These are phyloP conservation scores for Cinnamomum chago DNA, from an alignment of 164 flowering plant species.

Conservation along the genomic window DNA sequence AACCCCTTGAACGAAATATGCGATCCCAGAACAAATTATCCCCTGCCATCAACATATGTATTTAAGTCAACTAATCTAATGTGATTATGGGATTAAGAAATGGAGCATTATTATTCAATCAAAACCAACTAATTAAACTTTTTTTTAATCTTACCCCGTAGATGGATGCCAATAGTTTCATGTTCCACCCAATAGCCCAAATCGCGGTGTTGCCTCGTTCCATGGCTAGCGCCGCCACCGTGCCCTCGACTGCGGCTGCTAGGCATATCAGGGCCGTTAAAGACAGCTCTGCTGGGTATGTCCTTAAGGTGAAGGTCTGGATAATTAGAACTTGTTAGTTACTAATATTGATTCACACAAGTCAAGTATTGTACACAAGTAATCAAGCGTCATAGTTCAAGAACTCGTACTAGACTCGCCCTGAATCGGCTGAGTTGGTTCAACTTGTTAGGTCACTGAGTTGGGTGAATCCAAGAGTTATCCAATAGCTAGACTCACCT, in stretches of 20 bases:
- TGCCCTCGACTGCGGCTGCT: constrained; percentile 32
- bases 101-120: neutral
- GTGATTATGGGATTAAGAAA: neutral
- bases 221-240: constrained; percentile 31
- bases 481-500: no score
- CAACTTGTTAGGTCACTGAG: no score
- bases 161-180: constrained; percentile 40
- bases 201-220: constrained; percentile 29
- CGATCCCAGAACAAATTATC: constrained; percentile 45
- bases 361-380: no score
- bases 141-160: constrained; percentile 31
- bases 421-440: no score
- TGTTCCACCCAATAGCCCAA: constrained; percentile 50
- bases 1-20: constrained; percentile 59
- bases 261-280: constrained; percentile 46
- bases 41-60: constrained; percentile 27
- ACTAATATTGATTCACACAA: no score
- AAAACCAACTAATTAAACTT: no score
- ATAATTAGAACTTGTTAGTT: neutral
- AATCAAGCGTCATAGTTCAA: no score
- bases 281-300: constrained; percentile 48
- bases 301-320: constrained; percentile 43
- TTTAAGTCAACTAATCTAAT: neutral
- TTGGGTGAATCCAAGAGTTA: no score
- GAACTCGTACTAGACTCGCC: no score